phyloP scores from a whole-genome alignment of 2,329 filamentous ascomycete species.

The Colletotrichum sp. region DNA sequence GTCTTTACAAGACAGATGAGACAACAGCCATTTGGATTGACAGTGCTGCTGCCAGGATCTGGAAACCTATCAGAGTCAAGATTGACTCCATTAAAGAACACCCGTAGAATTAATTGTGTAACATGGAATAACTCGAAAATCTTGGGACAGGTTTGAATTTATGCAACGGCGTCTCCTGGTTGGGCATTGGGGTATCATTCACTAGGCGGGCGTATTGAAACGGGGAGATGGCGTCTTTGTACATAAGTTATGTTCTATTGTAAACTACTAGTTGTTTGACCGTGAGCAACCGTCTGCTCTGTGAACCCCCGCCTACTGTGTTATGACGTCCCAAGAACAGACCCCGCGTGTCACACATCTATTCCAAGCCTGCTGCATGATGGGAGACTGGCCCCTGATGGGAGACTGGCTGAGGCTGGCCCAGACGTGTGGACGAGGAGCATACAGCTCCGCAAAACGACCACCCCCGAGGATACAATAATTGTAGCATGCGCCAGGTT shows the following conservation, averaged over 20 bases:
- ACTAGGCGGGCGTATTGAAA: not conserved
- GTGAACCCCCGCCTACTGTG: not conserved
- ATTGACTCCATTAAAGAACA: not conserved
- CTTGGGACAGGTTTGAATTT: not conserved
- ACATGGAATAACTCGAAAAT: not conserved
- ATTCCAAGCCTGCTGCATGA: not conserved
- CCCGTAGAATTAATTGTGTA: not conserved
- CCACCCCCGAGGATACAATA: too few relatives aligned
- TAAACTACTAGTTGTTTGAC: not conserved
- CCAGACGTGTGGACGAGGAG: not conserved
- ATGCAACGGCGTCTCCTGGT: not conserved
- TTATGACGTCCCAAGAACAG: not conserved
- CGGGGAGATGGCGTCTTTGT: not conserved
- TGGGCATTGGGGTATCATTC: not conserved
- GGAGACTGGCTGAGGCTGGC: not conserved
- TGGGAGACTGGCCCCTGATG: not conserved
- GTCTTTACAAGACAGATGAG: not conserved
- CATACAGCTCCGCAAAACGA: too few relatives aligned
- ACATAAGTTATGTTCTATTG: not conserved
- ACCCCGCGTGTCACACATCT: not conserved
- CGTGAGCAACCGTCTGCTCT: not conserved
- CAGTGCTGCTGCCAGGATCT: not conserved
- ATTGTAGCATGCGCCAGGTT: too few relatives aligned
- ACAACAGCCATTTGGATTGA: not conserved
- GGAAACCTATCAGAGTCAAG: not conserved